phyloP scores from a whole-genome alignment of 2,329 filamentous ascomycete genomes.

The Colletotrichum lindemuthianum region DNA sequence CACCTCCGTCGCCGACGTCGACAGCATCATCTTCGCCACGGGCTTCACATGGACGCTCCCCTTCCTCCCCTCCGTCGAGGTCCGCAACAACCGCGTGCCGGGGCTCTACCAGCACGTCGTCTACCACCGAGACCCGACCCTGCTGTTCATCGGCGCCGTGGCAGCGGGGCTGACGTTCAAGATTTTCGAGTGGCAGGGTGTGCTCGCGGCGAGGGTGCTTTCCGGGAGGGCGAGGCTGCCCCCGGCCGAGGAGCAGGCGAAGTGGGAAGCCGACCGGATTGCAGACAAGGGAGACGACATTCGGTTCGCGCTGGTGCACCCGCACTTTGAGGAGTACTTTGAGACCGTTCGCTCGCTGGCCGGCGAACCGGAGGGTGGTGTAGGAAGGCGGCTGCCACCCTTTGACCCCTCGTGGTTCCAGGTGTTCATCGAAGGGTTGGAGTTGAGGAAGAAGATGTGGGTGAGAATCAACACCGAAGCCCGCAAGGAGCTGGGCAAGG shows the following conservation, averaged over 20 bases:
- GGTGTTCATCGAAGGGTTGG: conserved; percentile 63
- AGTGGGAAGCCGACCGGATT: conserved; percentile 68
- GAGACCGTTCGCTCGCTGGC: conserved; percentile 62
- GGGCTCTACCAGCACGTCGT: conserved; percentile 69
- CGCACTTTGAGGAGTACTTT: conserved; percentile 74
- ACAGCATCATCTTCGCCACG: conserved; percentile 73
- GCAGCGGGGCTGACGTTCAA: conserved; percentile 71
- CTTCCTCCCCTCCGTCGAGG: conserved; percentile 63
- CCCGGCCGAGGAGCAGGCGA: conserved; percentile 55
- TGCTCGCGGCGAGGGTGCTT: conserved; percentile 67
- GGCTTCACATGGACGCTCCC: conserved; percentile 73
- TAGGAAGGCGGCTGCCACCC: conserved; percentile 56
- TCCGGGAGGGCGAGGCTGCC: conserved; percentile 65
- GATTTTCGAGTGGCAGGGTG: conserved; percentile 75
- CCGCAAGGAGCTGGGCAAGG: conserved; percentile 4
- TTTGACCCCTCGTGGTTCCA: conserved; percentile 59
- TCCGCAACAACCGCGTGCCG: conserved; percentile 65
- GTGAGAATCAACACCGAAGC: conserved; percentile 54
- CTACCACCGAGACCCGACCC: conserved; percentile 61
- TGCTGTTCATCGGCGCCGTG: conserved; percentile 69
- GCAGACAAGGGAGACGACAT: conserved; percentile 63
- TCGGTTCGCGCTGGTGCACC: conserved; percentile 66
- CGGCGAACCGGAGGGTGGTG: conserved; percentile 53
- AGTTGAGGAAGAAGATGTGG: conserved; percentile 69
- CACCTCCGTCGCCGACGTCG: conserved; percentile 60